Evolutionary conservation across 2,329 filamentous ascomycete genomes (phyloP).

Genomic region (Paracamarosporium sp.): DNA sequence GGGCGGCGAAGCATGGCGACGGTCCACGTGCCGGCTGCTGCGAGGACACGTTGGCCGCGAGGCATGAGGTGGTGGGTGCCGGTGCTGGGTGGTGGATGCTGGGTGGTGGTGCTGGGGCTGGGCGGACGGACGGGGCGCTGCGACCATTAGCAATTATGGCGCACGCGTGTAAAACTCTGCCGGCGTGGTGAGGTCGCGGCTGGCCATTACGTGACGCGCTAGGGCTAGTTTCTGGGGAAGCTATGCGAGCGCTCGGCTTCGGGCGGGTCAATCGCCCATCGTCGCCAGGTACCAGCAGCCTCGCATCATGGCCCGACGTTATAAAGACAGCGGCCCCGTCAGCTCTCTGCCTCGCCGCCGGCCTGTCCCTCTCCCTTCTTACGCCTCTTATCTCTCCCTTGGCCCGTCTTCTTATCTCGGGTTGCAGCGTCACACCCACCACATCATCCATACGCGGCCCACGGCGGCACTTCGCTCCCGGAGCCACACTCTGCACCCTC

Average conservation of each 20-base stretch:
- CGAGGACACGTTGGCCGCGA: conserved; percentile 40
- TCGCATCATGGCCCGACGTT: neutral
- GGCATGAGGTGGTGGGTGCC: conserved; percentile 11
- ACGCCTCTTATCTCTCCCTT: conserved; percentile 15
- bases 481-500: neutral
- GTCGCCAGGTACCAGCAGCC: conserved; percentile 9
- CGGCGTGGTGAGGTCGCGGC: conserved; percentile 18
- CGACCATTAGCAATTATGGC: conserved; percentile 18
- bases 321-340: conserved; percentile 1
- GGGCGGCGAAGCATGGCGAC: conserved; percentile 20
- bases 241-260: conserved; percentile 8
- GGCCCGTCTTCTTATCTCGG: conserved; percentile 18
- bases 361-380: neutral
- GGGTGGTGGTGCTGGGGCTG: conserved; percentile 8
- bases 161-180: conserved; percentile 30
- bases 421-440: conserved; percentile 7
- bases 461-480: neutral
- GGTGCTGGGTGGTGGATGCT: neutral
- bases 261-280: conserved; percentile 8
- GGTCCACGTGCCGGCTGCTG: conserved; percentile 37
- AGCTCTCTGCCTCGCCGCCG: neutral
- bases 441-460: conserved; percentile 7
- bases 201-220: conserved; percentile 35
- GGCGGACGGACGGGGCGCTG: conserved; percentile 9
- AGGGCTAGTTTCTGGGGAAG: conserved; percentile 25